Percentiles rank a stretch among this genome's conserved stretches.
Evolutionary conservation across 495 filamentous ascomycete species (phyloP).

Genomic region (Aspergillus cristatus): DNA sequence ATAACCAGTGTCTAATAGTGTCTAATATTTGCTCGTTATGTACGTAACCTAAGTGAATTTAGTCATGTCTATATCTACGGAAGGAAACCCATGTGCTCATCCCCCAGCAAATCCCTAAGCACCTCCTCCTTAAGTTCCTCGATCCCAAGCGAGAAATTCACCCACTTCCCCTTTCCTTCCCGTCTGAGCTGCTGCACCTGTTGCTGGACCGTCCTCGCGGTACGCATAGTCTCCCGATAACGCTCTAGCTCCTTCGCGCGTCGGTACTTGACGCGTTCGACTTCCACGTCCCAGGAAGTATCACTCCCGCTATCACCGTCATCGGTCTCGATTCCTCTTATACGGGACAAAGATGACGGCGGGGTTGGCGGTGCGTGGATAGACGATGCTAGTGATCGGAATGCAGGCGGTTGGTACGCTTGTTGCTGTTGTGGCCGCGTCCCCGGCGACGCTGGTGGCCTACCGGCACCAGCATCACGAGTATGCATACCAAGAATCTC

Average conservation of each 20-base stretch:
- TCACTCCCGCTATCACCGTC: not conserved
- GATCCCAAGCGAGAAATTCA: conserved; percentile 24
- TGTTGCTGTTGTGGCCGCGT: not conserved
- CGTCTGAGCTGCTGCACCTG: conserved; percentile 19
- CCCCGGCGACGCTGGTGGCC: not conserved
- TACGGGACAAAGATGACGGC: not conserved
- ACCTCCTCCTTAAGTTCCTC: conserved; percentile 14
- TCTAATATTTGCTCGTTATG: no score
- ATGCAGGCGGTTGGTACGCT: not conserved
- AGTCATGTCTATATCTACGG: no score
- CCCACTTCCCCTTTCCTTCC: conserved; percentile 29
- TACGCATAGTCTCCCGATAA: conserved; percentile 13
- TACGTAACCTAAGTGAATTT: no score
- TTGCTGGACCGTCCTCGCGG: conserved; percentile 17
- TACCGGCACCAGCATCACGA: not conserved
- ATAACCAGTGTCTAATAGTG: no score
- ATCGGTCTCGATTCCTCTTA: no score
- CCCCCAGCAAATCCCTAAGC: conserved; percentile 12
- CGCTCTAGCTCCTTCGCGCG: conserved; percentile 17
- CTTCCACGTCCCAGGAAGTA: conserved; percentile 23
- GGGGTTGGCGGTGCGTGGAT: conserved; percentile 8
- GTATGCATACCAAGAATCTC: conserved; percentile 5
- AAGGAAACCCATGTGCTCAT: conserved; percentile 4
- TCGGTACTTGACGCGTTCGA: conserved; percentile 20
- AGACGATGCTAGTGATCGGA: conserved; percentile 11